phyloP scores from a whole-genome alignment of 306 rosid species.

The Ceratonia siliqua region DNA sequence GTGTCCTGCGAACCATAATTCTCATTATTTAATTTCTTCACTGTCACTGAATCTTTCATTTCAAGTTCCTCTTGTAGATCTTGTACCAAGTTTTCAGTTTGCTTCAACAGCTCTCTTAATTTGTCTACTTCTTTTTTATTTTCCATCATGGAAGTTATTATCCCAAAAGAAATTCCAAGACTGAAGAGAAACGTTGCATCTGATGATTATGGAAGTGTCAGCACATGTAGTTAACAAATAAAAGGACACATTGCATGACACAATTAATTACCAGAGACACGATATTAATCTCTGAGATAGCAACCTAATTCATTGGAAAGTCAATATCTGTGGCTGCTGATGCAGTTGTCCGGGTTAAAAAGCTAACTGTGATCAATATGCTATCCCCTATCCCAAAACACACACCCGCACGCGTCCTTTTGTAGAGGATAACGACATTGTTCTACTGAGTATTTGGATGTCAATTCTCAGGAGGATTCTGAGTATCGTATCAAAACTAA shows the following conservation, averaged over 20 bases:
- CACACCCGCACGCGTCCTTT: background rate
- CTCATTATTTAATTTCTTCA: conserved; percentile 77
- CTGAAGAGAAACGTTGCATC: conserved; percentile 61
- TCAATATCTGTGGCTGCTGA: conserved; percentile 8
- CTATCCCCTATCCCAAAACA: conserved; percentile 4
- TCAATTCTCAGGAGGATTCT: background rate
- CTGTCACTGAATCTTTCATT: conserved; percentile 79
- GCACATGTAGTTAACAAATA: conserved; percentile 20
- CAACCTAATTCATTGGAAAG: conserved; percentile 19
- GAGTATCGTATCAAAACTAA: conserved; percentile 12
- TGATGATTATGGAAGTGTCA: conserved; percentile 42
- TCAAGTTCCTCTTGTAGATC: conserved; percentile 94
- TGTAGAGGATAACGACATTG: background rate
- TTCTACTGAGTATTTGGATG: conserved; percentile 1
- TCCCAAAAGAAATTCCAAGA: conserved; percentile 81
- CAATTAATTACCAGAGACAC: conserved; percentile 9
- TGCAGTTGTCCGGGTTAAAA: conserved; percentile 20
- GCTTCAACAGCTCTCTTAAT: conserved; percentile 63
- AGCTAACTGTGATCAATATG: background rate
- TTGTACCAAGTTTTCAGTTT: conserved; percentile 75
- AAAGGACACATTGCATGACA: conserved; percentile 11
- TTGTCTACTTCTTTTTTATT: conserved; percentile 59
- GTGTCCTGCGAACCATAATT: conserved; percentile 55
- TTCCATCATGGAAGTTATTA: conserved; percentile 49
- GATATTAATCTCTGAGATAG: conserved; percentile 14